A percentile compares a stretch with the other conserved stretches of the same genome.
These are phyloP conservation scores for Fusarium ramigenum DNA, from an alignment of 2,329 filamentous ascomycete genomes.

Conservation along the genomic window DNA sequence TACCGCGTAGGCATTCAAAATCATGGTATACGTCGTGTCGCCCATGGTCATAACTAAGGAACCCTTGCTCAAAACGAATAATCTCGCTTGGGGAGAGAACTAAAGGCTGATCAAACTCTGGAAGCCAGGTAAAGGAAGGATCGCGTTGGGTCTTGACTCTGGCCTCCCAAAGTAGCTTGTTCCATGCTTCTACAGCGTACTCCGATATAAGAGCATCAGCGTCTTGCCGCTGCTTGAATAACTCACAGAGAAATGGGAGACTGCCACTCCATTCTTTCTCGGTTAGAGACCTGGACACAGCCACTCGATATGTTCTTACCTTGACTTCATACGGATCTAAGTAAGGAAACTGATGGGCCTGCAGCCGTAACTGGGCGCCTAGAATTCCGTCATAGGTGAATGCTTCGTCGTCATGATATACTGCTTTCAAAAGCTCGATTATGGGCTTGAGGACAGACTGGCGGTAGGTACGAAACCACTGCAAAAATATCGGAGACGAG, in stretches of 20 bases:
- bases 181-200: background rate
- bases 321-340: rapidly evolving
- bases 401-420: rapidly evolving
- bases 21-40: background rate
- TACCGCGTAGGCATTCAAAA: rapidly evolving
- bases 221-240: background rate
- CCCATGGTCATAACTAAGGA: rapidly evolving
- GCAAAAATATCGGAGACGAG: background rate
- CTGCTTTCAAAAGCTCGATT: background rate
- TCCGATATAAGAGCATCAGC: background rate
- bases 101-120: background rate
- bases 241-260: background rate
- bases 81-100: background rate
- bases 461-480: background rate
- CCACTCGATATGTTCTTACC: background rate
- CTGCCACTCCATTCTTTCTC: background rate
- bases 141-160: background rate
- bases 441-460: background rate
- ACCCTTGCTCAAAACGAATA: rapidly evolving
- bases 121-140: background rate
- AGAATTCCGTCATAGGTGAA: rapidly evolving
- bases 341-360: background rate
- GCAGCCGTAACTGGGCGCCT: rapidly evolving
- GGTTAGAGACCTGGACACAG: background rate
- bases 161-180: background rate